Evolutionary conservation across 495 filamentous ascomycete species (phyloP).

Genomic region (Daldinia grandis): DNA sequence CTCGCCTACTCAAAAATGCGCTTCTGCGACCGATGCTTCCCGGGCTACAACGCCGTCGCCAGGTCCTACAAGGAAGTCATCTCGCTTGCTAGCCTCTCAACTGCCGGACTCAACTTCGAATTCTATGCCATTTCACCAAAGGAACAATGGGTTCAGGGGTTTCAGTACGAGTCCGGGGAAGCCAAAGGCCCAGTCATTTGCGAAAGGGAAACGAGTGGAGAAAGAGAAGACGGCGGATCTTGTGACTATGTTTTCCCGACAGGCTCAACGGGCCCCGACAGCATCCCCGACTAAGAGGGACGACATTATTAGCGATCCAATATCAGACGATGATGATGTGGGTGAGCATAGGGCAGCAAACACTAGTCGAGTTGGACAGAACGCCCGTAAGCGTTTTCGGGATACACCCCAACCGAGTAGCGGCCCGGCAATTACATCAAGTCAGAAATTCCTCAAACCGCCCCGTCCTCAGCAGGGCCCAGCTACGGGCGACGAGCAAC

Average conservation of each 20-base stretch:
- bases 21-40: conserved; percentile 18
- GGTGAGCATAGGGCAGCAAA: conserved; percentile 49
- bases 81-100: conserved; percentile 37
- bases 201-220: conserved; percentile 48
- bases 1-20: conserved; percentile 47
- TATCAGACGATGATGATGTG: conserved; percentile 60
- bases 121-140: conserved; percentile 19
- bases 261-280: conserved; percentile 53
- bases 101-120: conserved; percentile 31
- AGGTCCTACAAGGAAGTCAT: conserved; percentile 48
- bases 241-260: conserved; percentile 61
- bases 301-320: conserved; percentile 60
- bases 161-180: conserved; percentile 63
- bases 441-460: conserved; percentile 53
- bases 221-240: conserved; percentile 59
- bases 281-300: conserved; percentile 47
- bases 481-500: conserved; percentile 48
- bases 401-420: conserved; percentile 32
- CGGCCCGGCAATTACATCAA: conserved; percentile 24
- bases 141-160: conserved; percentile 46
- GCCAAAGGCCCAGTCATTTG: conserved; percentile 41
- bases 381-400: conserved; percentile 56
- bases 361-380: conserved; percentile 55
- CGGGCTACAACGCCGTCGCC: conserved; percentile 43
- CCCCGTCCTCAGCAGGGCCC: conserved; percentile 25